Evolutionary conservation across 345 rosid genomes (phyloP), one percentile per base, ranked within the genome.

Genomic region (Pistacia atlantica): DNA sequence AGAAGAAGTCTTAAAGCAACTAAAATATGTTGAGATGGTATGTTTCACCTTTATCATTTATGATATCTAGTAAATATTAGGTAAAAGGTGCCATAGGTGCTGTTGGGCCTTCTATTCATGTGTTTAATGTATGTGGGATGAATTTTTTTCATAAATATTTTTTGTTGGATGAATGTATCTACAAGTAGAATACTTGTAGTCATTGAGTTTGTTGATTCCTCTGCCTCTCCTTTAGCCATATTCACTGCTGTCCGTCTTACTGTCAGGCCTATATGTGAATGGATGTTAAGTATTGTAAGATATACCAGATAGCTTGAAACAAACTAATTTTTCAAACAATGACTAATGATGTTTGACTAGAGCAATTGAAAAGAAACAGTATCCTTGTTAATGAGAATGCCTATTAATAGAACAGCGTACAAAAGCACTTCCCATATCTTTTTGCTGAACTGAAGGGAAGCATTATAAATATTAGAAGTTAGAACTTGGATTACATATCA

Each of bases 1-100:
- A 35, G 90, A 87, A 76, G 84, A 90, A 83, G 83, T 92, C 77
- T 74, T 91, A 62, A 89, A 85, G 90, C 99, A 94, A 69, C 86
- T 92, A 57, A 91, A 94, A 86, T 89, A 87, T 78, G 77, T 89
- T 59, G 86, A 87, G 80, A 84, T 73, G 97, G 98, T 94, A 84
- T 51, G 92, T 74, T 65, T 57, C 1, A 11, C 63, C 35, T 11
- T n/a, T 42, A 62, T 72, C 48, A 57, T 60, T 67, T 22, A 11
- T 71, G 17, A 4, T 33, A 38, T 28, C 3, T 17, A 11, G 11
- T 11, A 71, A 28, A 17, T 38, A 49, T 49, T 49, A 49, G 3
- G 10, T 49, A 9, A 11, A 11, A 8, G 13, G 5, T 8, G 7
- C 52, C 6, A 18, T 58, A 14, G 35, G 22, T 14, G 61, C 17